Evolutionary conservation across 2,329 filamentous ascomycete genomes (phyloP).

Genomic region (Alternaria sp.): DNA sequence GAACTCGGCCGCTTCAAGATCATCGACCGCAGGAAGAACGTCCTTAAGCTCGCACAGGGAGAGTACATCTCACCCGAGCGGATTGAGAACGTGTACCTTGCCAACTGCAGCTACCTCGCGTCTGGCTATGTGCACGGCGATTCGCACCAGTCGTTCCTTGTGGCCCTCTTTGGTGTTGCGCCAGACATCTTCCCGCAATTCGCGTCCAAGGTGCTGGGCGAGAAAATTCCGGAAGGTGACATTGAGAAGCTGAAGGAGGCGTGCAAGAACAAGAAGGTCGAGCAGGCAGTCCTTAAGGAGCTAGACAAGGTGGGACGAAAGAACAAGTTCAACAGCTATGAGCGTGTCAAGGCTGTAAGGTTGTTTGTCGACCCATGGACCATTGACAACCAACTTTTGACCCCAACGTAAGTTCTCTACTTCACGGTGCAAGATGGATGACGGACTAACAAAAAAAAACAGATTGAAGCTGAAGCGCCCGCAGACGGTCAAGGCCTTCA

Average conservation of each 20-base stretch:
- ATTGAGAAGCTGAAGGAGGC: slow-evolving; percentile 72
- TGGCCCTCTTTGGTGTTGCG: slow-evolving; percentile 88
- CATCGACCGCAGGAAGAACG: slow-evolving; percentile 97
- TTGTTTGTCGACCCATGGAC: slow-evolving; percentile 90
- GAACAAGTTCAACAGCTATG: slow-evolving; percentile 91
- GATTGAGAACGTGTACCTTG: slow-evolving; percentile 93
- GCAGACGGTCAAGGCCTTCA: slow-evolving; percentile 70
- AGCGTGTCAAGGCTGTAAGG: slow-evolving; percentile 78
- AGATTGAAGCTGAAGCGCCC: slow-evolving; percentile 78
- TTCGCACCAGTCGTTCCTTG: slow-evolving; percentile 79
- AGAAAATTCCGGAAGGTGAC: slow-evolving; percentile 71
- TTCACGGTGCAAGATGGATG: not conserved
- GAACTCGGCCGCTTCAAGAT: slow-evolving; percentile 87
- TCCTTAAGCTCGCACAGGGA: slow-evolving; percentile 97
- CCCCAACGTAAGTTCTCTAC: slow-evolving; percentile 76
- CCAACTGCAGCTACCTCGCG: slow-evolving; percentile 78
- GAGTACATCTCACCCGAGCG: slow-evolving; percentile 98
- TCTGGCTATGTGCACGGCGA: slow-evolving; percentile 94
- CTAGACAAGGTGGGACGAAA: slow-evolving; percentile 80
- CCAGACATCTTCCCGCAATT: slow-evolving; percentile 84
- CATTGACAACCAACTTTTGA: slow-evolving; percentile 89
- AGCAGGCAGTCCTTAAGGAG: slow-evolving; percentile 78
- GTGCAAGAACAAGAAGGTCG: slow-evolving; percentile 73
- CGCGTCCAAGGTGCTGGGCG: slow-evolving; percentile 78
- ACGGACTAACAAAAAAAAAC: slow-evolving; percentile 21